phyloP scores from a whole-genome alignment of 2,329 filamentous ascomycete genomes.

The Aureobasidium sp. region DNA sequence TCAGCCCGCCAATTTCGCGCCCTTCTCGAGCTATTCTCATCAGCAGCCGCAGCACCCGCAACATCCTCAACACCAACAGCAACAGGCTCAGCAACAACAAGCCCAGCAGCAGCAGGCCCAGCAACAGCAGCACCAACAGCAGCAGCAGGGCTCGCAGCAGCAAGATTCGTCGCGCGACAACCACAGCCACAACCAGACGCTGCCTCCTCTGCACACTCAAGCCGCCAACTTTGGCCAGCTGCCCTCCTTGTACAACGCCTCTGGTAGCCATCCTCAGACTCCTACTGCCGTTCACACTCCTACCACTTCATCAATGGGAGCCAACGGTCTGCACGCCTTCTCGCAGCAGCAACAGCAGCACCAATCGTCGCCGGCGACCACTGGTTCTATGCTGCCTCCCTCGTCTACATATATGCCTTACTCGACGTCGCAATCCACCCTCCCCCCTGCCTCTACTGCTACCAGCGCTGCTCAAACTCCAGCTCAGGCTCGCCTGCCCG shows the following conservation, averaged over 20 bases:
- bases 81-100: constrained; percentile 19
- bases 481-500: constrained; percentile 29
- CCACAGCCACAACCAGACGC: constrained; percentile 20
- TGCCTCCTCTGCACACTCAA: constrained; percentile 30
- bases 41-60: constrained; percentile 16
- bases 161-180: constrained; percentile 19
- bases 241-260: constrained; percentile 27
- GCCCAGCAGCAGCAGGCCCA: constrained; percentile 20
- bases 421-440: constrained; percentile 23
- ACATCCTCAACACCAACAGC: constrained; percentile 19
- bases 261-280: constrained; percentile 26
- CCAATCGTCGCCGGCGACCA: constrained; percentile 24
- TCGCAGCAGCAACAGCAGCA: constrained; percentile 22
- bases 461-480: constrained; percentile 21
- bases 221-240: constrained; percentile 26
- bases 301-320: constrained; percentile 24
- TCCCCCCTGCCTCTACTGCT: constrained; percentile 28
- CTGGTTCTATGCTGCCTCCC: constrained; percentile 30
- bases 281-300: constrained; percentile 30
- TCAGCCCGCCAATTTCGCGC: constrained; percentile 17
- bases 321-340: constrained; percentile 24
- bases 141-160: constrained; percentile 19
- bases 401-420: constrained; percentile 23
- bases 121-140: constrained; percentile 21
- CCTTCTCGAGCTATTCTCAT: constrained; percentile 12